Evolutionary conservation across 805 yeast genomes (phyloP).

Genomic region (Helenozyma baotianmanensis): DNA sequence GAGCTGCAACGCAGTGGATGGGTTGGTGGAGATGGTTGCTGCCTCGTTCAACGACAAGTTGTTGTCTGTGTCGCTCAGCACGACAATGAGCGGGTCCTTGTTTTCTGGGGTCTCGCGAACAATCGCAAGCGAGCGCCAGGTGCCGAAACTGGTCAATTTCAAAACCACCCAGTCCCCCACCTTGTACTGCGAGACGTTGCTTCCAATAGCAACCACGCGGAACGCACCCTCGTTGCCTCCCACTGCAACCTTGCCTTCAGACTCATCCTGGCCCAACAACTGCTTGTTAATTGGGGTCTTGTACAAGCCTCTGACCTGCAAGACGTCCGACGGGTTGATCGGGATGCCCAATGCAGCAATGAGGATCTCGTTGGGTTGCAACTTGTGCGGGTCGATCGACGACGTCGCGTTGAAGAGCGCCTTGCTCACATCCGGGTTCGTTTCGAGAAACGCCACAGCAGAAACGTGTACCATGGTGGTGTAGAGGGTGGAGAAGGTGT

Average conservation of each 20-base stretch:
- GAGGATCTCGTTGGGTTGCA: conserved; percentile 42
- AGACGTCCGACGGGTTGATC: conserved; percentile 84
- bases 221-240: conserved; percentile 95
- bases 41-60: conserved; percentile 15
- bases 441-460: conserved; percentile 24
- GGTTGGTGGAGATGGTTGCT: conserved; percentile 19
- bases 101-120: conserved; percentile 8
- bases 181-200: conserved; percentile 40
- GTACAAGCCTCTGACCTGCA: conserved; percentile 82
- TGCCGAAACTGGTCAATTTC: conserved; percentile 17
- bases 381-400: conserved; percentile 19
- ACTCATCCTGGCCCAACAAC: conserved; percentile 34
- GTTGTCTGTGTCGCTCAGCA: conserved; percentile 3
- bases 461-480: conserved; percentile 16
- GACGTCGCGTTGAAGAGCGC: conserved; percentile 17
- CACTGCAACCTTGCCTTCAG: conserved; percentile 46
- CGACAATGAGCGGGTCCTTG: conserved; percentile 11
- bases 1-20: conserved; percentile 19
- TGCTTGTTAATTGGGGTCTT: conserved; percentile 59
- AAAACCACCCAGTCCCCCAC: conserved; percentile 35
- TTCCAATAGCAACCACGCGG: conserved; percentile 73
- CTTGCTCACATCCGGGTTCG: conserved; percentile 17
- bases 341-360: conserved; percentile 75
- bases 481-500: neutral
- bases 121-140: conserved; percentile 23